Percentiles rank a stretch among this genome's conserved stretches.
phyloP scores from a whole-genome alignment of 805 yeast genomes.

The Metschnikowia lochheadii region DNA sequence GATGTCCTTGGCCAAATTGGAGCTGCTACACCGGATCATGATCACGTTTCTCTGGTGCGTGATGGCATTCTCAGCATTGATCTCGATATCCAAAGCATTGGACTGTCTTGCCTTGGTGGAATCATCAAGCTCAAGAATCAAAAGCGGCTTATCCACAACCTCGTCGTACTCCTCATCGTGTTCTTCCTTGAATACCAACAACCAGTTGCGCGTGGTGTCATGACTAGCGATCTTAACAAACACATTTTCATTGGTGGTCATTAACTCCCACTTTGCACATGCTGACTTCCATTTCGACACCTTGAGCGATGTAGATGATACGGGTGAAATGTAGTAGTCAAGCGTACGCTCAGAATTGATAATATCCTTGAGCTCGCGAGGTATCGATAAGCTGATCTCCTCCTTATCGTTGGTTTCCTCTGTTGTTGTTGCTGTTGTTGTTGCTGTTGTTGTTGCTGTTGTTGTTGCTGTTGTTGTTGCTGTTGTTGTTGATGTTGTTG shows the following conservation, averaged over 20 bases:
- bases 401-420: conserved; percentile 4
- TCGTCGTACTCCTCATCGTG: conserved; percentile 28
- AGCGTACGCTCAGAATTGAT: conserved; percentile 36
- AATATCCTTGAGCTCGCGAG: conserved; percentile 32
- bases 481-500: conserved; percentile 4
- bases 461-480: conserved; percentile 7
- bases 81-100: conserved; percentile 38
- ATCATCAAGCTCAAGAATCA: conserved; percentile 29
- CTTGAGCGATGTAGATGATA: conserved; percentile 33
- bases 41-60: conserved; percentile 25
- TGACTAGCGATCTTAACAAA: conserved; percentile 39
- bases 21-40: conserved; percentile 32
- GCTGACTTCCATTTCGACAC: conserved; percentile 41
- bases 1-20: conserved; percentile 24
- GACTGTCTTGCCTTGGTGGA: conserved; percentile 29
- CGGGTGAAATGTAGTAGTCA: conserved; percentile 35
- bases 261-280: conserved; percentile 44
- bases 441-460: conserved; percentile 2
- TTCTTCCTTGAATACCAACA: conserved; percentile 39
- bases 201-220: conserved; percentile 32
- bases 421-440: conserved; percentile 4
- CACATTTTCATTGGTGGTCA: conserved; percentile 33
- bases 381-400: conserved; percentile 28
- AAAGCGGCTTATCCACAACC: conserved; percentile 33
- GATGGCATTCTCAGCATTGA: conserved; percentile 30